A percentile compares a stretch with the other conserved stretches of the same genome.
phyloP scores from a whole-genome alignment of 345 rosid species.

The Brassica napus region Da-Ae NC_063439.1:3220501-3221000 shows the following conservation, averaged over 20 bases:
- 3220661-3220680: conserved; percentile 85
- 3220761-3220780: not conserved
- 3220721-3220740: conserved; percentile 3
- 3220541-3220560: not conserved
- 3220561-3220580: not conserved
- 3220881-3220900: conserved; percentile 6
- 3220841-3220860: conserved; percentile 10
- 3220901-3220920: conserved; percentile 6
- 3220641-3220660: conserved; percentile 84
- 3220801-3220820: conserved; percentile 13
- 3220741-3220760: conserved; percentile 1
- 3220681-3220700: conserved; percentile 98
- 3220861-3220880: conserved; percentile 8
- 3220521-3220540: conserved; percentile 59
- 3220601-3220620: conserved; percentile 28
- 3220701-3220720: not conserved
- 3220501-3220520: conserved; percentile 80
- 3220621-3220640: conserved; percentile 72
- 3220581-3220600: conserved; percentile 18
- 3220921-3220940: conserved; percentile 5
- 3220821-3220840: conserved; percentile 15
- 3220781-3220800: conserved; percentile 14
- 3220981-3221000: conserved; percentile 13
- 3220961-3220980: not conserved
- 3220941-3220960: conserved; percentile 14